phyloP scores from a whole-genome alignment of 176 grass and related monocot genomes.

The Aegilops longissima region DNA sequence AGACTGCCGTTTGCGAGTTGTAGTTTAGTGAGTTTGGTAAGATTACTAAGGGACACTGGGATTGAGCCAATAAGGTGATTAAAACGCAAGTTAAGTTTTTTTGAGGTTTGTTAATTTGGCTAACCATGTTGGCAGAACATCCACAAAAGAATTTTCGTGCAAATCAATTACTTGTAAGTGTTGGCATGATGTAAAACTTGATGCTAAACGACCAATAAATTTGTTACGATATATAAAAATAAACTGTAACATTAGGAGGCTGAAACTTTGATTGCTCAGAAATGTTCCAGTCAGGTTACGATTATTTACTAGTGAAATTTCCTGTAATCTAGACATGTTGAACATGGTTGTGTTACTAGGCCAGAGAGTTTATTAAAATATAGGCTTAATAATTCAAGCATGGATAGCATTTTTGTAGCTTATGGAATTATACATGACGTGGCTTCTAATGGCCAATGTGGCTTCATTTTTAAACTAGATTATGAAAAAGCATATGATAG shows the following conservation, averaged over 20 bases:
- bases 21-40: neutral
- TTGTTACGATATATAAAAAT: neutral
- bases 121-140: neutral
- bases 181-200: neutral
- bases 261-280: neutral
- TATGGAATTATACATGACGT: too few species aligned
- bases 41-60: neutral
- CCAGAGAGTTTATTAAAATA: neutral
- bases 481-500: too few species aligned
- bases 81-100: neutral
- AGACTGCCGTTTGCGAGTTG: neutral
- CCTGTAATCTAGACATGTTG: constrained; percentile 1
- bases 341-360: neutral
- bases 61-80: neutral
- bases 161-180: neutral
- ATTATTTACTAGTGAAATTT: neutral
- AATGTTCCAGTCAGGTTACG: neutral
- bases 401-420: neutral
- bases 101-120: neutral
- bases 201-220: neutral
- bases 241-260: neutral
- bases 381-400: neutral
- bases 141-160: neutral
- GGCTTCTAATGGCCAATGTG: too few species aligned
- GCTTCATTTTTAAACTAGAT: too few species aligned